A percentile compares a stretch with the other conserved stretches of the same genome.
Conservation (phyloP, 208 protist genomes). For the Polymyxa betae region DNA sequence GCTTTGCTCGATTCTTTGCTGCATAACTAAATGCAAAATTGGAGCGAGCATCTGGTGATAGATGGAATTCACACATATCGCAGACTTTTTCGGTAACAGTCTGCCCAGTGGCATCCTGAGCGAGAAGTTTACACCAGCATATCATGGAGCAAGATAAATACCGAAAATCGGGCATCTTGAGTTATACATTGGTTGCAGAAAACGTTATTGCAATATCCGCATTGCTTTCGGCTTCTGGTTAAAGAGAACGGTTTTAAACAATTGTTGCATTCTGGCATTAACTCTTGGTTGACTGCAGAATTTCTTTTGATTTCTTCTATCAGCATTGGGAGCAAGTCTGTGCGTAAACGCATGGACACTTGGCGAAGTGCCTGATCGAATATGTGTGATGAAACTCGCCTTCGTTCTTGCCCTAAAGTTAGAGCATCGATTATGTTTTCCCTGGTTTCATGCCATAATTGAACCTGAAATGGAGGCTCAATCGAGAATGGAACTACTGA, state of each 20-base stretch:
- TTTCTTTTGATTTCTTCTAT: neutral
- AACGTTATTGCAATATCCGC: neutral
- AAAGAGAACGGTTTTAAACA: neutral
- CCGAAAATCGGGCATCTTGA: neutral
- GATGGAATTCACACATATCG: conserved; percentile 32
- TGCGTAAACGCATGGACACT: neutral
- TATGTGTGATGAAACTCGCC: neutral
- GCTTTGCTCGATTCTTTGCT: neutral
- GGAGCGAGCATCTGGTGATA: neutral
- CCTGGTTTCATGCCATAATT: neutral
- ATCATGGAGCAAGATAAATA: neutral
- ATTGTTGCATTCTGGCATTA: neutral
- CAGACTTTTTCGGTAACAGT: conserved; percentile 18
- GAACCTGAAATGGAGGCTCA: neutral
- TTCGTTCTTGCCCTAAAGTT: neutral
- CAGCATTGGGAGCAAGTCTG: neutral
- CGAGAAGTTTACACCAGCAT: too few species aligned
- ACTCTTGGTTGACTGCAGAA: neutral
- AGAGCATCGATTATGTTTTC: neutral
- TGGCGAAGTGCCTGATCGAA: conserved; percentile 33
- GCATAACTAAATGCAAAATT: conserved; percentile 29
- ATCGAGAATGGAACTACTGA: neutral
- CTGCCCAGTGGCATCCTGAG: neutral
- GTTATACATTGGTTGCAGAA: neutral
- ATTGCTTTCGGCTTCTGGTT: neutral